A percentile compares a stretch with the other conserved stretches of the same genome.
phyloP scores from a whole-genome alignment of 2,329 filamentous ascomycete genomes.

The Ophiostoma angusticollis region DNA sequence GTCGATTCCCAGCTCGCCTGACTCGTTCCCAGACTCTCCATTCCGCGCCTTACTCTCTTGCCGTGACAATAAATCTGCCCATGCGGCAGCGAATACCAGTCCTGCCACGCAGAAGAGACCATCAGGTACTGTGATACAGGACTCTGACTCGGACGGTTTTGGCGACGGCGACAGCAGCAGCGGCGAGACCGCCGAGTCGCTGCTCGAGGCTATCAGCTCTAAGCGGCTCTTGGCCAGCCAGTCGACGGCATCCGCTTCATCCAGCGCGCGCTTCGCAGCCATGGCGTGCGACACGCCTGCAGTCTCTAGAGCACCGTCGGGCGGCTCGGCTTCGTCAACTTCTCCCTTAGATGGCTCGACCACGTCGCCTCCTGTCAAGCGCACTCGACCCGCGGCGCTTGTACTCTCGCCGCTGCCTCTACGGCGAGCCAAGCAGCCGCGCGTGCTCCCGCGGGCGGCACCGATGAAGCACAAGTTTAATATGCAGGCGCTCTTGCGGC shows the following conservation, averaged over 20 bases:
- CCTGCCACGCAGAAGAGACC: too few relatives aligned
- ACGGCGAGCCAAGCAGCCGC: conserved; percentile 11
- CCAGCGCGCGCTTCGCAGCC: not conserved
- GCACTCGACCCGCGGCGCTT: conserved; percentile 9
- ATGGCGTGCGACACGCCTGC: not conserved
- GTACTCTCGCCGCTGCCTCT: conserved; percentile 33
- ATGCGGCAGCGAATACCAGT: too few relatives aligned
- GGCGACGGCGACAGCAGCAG: conserved; percentile 1
- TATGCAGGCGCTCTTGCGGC: conserved; percentile 46
- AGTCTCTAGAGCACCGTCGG: not conserved
- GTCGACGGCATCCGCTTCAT: not conserved
- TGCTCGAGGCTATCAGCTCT: too few relatives aligned
- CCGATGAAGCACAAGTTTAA: conserved; percentile 49
- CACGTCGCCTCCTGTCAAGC: conserved; percentile 8
- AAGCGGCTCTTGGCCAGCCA: too few relatives aligned
- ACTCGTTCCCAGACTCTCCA: conserved; percentile 7
- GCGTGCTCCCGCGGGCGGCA: not conserved
- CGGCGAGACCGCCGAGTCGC: conserved; percentile 2
- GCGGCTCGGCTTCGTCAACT: not conserved
- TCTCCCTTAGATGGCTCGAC: conserved; percentile 4
- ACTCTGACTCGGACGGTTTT: conserved; percentile 8
- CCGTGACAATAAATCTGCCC: not conserved
- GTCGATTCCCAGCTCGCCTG: conserved; percentile 1
- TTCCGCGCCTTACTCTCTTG: not conserved
- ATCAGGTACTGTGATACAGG: conserved; percentile 1